phyloP scores from a whole-genome alignment of 2,329 filamentous ascomycete genomes.

The Aureobasidium sp. region DNA sequence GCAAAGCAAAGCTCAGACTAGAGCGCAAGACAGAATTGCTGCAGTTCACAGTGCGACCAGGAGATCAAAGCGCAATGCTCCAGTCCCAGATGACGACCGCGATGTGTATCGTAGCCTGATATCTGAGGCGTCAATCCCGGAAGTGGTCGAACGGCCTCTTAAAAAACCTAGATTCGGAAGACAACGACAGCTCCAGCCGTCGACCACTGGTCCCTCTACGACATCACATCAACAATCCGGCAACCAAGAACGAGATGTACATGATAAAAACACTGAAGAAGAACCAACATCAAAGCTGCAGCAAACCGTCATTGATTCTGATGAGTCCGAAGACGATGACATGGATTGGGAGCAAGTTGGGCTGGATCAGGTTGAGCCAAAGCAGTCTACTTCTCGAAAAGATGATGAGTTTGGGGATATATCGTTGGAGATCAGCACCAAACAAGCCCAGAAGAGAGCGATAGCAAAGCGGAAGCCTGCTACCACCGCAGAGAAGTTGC shows the following conservation, averaged over 20 bases:
- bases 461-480: slow-evolving; percentile 44
- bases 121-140: slow-evolving; percentile 16
- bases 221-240: background rate
- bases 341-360: slow-evolving; percentile 59
- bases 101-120: slow-evolving; percentile 17
- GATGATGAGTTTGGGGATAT: slow-evolving; percentile 32
- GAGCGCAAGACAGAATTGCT: slow-evolving; percentile 17
- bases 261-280: background rate
- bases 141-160: slow-evolving; percentile 10
- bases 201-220: background rate
- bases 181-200: background rate
- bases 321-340: slow-evolving; percentile 52
- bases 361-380: slow-evolving; percentile 29
- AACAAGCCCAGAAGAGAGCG: slow-evolving; percentile 27
- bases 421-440: slow-evolving; percentile 34
- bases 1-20: slow-evolving; percentile 15
- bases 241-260: background rate
- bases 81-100: background rate
- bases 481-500: slow-evolving; percentile 50
- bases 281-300: background rate
- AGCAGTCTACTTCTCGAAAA: slow-evolving; percentile 20
- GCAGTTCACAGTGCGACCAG: slow-evolving; percentile 6
- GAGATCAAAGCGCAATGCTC: slow-evolving; percentile 1
- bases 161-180: slow-evolving; percentile 16
- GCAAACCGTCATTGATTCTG: slow-evolving; percentile 24